phyloP scores from a whole-genome alignment of 352 stramenopile genomes.

The Phytophthora lateralis region DNA sequence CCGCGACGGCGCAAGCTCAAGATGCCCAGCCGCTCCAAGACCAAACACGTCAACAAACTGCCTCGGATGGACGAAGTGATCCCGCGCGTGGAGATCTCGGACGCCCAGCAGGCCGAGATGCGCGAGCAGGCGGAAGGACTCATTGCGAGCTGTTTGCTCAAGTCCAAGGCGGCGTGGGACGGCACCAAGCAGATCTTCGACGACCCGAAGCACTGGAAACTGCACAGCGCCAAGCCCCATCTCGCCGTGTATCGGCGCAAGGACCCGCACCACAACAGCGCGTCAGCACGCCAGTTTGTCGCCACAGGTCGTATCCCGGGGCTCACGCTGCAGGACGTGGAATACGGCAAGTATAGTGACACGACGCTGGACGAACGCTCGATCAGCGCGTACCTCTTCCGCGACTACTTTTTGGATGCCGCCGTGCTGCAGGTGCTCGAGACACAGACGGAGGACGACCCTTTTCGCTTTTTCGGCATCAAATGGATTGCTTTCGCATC shows the following conservation, averaged over 20 bases:
- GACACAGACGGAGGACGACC: slow-evolving; percentile 59
- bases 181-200: slow-evolving; percentile 67
- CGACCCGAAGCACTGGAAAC: slow-evolving; percentile 65
- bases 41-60: slow-evolving; percentile 32
- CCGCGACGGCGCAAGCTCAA: slow-evolving; percentile 35
- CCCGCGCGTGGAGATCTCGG: slow-evolving; percentile 36
- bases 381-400: slow-evolving; percentile 57
- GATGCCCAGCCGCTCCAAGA: slow-evolving; percentile 25
- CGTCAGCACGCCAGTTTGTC: slow-evolving; percentile 50
- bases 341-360: slow-evolving; percentile 74
- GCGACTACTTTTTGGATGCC: slow-evolving; percentile 73
- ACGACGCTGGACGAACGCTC: slow-evolving; percentile 74
- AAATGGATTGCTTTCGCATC: slow-evolving; percentile 71
- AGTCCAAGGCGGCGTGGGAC: slow-evolving; percentile 58
- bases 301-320: slow-evolving; percentile 59
- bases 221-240: slow-evolving; percentile 60
- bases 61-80: slow-evolving; percentile 46
- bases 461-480: slow-evolving; percentile 78
- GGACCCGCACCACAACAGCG: slow-evolving; percentile 21
- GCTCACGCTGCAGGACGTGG: slow-evolving; percentile 64
- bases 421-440: slow-evolving; percentile 69
- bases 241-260: slow-evolving; percentile 56
- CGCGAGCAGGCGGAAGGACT: slow-evolving; percentile 41
- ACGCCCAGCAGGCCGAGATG: slow-evolving; percentile 35
- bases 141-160: slow-evolving; percentile 43